Conservation (phyloP, 257 asterid genomes). For the Solanum rostratum region DNA sequence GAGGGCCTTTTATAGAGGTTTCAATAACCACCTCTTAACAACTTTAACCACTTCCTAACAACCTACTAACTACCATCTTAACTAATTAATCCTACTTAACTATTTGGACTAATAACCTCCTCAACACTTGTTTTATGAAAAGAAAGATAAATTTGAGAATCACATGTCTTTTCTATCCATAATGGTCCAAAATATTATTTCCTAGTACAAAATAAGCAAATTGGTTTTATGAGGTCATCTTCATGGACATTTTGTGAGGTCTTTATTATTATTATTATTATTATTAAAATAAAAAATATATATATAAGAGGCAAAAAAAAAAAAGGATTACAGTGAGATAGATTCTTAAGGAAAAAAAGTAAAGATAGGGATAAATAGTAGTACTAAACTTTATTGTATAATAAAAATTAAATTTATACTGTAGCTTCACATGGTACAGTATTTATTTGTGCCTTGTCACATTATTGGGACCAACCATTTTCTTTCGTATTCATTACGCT, state of each 20-base stretch:
- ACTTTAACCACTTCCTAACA: too few species aligned
- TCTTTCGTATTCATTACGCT: constrained; percentile 3
- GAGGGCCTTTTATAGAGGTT: too few species aligned
- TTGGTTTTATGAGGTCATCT: background rate
- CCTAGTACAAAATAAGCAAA: background rate
- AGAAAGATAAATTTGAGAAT: background rate
- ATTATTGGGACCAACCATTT: constrained; percentile 17
- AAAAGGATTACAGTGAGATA: constrained; percentile 8
- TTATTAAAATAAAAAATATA: background rate
- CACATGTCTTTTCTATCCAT: background rate
- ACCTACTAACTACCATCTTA: too few species aligned
- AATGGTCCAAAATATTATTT: background rate
- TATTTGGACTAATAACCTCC: too few species aligned
- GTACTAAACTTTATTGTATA: background rate
- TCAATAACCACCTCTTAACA: too few species aligned
- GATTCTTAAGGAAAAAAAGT: constrained; percentile 11
- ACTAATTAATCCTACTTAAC: too few species aligned
- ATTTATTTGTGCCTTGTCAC: constrained; percentile 3
- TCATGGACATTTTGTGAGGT: background rate
- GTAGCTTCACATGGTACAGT: constrained; percentile 24
- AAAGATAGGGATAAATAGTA: background rate
- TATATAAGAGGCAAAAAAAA: background rate
- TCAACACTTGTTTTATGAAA: too few species aligned
- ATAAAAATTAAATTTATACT: constrained; percentile 2
- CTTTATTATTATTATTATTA: too few species aligned